Evolutionary conservation across 2,329 filamentous ascomycete genomes (phyloP).

Genomic region (Trichoderma koningiopsis): DNA sequence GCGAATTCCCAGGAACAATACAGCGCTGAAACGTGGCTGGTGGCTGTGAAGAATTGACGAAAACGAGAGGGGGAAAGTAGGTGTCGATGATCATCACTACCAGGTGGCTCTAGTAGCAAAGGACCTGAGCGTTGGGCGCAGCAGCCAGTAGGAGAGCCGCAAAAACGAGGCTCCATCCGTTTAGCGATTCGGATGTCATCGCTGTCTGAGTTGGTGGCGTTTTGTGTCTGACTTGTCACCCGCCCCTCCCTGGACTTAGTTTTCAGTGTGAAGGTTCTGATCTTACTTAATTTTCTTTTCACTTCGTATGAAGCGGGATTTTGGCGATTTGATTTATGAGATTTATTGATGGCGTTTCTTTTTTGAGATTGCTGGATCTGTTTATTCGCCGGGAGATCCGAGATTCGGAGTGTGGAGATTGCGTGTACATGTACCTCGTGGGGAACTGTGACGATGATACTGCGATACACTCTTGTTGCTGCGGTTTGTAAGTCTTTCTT

Average conservation of each 20-base stretch:
- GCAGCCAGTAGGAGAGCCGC: neutral
- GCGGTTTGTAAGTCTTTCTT: neutral
- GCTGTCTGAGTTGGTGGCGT: neutral
- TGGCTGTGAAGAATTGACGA: neutral
- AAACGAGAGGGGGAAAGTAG: neutral
- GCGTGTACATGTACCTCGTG: too few relatives aligned
- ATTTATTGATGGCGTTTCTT: neutral
- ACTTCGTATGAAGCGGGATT: too few relatives aligned
- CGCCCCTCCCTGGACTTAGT: neutral
- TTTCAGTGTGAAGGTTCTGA: neutral
- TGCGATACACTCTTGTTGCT: neutral
- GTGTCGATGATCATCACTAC: neutral
- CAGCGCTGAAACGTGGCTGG: neutral
- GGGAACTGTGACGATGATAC: constrained; percentile 7
- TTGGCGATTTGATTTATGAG: neutral
- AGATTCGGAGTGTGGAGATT: neutral
- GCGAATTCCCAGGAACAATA: neutral
- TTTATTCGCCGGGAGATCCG: neutral
- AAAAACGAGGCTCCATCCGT: neutral
- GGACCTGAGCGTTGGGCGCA: neutral
- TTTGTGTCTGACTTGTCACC: constrained; percentile 8
- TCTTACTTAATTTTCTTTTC: neutral
- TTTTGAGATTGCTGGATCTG: neutral
- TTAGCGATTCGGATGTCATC: neutral
- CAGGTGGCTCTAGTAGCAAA: neutral